Evolutionary conservation across 176 grass and related monocot genomes (phyloP).

Genomic region (Bonia amplexicaulis): DNA sequence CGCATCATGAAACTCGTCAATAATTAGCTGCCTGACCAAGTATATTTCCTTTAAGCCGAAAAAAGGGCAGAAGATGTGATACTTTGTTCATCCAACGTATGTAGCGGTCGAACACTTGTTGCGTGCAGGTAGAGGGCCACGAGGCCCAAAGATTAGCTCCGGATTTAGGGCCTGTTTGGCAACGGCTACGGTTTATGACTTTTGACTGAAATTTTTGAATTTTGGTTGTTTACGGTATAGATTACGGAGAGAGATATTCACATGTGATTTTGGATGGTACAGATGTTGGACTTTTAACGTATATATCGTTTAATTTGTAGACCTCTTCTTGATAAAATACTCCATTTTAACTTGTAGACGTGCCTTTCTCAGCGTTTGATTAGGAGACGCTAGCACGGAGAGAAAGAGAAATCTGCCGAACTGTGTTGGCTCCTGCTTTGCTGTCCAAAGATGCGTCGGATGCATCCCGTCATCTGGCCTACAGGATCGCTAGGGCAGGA

Average conservation of each 20-base stretch:
- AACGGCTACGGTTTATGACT: too few relatives aligned
- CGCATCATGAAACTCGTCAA: background rate
- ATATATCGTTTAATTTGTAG: too few relatives aligned
- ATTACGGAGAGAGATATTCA: too few relatives aligned
- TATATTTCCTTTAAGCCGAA: background rate
- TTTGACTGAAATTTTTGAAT: too few relatives aligned
- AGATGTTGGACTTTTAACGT: too few relatives aligned
- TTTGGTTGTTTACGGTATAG: too few relatives aligned
- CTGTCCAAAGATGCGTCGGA: background rate
- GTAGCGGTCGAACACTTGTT: constrained; percentile 18
- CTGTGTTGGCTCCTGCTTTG: background rate
- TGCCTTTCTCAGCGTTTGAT: background rate
- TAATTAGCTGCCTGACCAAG: background rate
- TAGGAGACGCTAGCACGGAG: background rate
- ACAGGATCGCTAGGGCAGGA: background rate
- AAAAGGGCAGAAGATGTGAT: background rate
- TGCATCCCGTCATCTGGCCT: background rate
- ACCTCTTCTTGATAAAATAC: too few relatives aligned
- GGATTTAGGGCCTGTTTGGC: too few relatives aligned
- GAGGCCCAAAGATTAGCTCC: background rate
- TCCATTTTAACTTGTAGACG: too few relatives aligned
- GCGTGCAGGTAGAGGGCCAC: constrained; percentile 29
- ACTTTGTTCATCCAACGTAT: constrained; percentile 54
- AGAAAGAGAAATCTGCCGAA: background rate
- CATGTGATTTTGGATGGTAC: too few relatives aligned